A percentile compares a stretch with the other conserved stretches of the same genome.
Evolutionary conservation across 139 green algal genomes (phyloP).

Genomic region (Chlorokybus atmophyticus): DNA sequence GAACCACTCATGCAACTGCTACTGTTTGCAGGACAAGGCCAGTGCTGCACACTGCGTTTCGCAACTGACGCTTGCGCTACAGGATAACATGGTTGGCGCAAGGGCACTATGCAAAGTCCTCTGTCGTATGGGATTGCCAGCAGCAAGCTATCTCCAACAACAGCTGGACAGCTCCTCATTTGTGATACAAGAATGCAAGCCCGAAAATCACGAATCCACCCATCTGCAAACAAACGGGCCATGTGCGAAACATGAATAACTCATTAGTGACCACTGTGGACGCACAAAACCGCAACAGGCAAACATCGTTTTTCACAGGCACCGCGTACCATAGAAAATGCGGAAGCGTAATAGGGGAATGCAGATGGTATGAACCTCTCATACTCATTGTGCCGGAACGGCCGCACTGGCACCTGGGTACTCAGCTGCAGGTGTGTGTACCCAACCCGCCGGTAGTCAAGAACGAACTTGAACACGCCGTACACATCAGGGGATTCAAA

Average conservation of each 20-base stretch:
- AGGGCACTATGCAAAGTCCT: no score
- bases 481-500: conserved; percentile 83
- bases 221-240: conserved; percentile 14
- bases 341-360: conserved; percentile 40
- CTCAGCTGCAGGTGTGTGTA: conserved; percentile 53
- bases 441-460: conserved; percentile 64
- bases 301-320: neutral
- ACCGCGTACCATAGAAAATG: conserved; percentile 25
- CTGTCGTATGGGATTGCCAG: no score
- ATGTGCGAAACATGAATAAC: neutral
- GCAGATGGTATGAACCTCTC: conserved; percentile 74
- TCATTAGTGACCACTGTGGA: neutral
- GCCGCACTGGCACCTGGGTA: conserved; percentile 62
- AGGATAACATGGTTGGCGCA: no score
- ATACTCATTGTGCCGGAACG: conserved; percentile 89
- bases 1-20: no score
- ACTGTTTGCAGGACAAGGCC: no score
- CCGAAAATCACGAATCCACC: conserved; percentile 28
- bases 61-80: no score
- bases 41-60: no score
- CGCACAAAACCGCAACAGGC: neutral
- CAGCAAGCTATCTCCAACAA: no score
- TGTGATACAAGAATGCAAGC: conserved; percentile 30
- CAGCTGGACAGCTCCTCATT: no score
- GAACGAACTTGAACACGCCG: conserved; percentile 93